phyloP scores from a whole-genome alignment of 768 basidiomycete genomes.

The Auricularia sp. region DNA sequence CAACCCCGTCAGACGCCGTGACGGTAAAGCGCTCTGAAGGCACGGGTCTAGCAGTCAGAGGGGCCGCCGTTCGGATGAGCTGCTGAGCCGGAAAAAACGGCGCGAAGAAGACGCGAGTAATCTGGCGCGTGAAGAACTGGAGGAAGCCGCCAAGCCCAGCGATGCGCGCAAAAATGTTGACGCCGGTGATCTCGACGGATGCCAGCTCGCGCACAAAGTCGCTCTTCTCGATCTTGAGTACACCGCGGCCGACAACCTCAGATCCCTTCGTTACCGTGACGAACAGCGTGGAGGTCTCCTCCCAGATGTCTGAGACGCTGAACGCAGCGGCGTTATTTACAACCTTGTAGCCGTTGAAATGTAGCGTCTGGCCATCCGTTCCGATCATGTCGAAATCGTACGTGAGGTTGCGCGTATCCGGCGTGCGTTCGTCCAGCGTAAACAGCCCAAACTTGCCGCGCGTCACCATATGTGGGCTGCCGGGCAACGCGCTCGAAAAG shows the following conservation, averaged over 20 bases:
- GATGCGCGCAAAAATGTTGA: neutral
- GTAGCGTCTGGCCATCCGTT: neutral
- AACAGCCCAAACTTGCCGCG: constrained; percentile 4
- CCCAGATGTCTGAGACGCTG: neutral
- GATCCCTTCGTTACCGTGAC: neutral
- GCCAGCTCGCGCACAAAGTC: constrained; percentile 3
- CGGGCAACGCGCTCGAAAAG: neutral
- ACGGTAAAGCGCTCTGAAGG: neutral
- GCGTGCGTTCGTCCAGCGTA: neutral
- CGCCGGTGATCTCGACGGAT: neutral
- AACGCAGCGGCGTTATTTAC: constrained; percentile 5
- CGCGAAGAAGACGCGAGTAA: neutral
- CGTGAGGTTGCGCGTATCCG: constrained; percentile 4
- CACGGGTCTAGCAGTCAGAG: neutral
- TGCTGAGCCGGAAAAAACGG: neutral
- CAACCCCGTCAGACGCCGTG: neutral
- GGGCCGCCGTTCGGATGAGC: neutral
- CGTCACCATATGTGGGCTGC: neutral
- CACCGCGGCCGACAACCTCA: neutral
- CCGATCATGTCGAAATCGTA: constrained; percentile 4
- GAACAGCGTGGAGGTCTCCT: constrained; percentile 1
- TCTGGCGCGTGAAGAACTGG: neutral
- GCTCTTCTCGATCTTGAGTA: neutral
- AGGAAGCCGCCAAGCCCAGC: neutral
- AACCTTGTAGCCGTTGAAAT: constrained; percentile 3